phyloP scores from a whole-genome alignment of 495 filamentous ascomycete genomes.

The Daldinia grandis region DNA sequence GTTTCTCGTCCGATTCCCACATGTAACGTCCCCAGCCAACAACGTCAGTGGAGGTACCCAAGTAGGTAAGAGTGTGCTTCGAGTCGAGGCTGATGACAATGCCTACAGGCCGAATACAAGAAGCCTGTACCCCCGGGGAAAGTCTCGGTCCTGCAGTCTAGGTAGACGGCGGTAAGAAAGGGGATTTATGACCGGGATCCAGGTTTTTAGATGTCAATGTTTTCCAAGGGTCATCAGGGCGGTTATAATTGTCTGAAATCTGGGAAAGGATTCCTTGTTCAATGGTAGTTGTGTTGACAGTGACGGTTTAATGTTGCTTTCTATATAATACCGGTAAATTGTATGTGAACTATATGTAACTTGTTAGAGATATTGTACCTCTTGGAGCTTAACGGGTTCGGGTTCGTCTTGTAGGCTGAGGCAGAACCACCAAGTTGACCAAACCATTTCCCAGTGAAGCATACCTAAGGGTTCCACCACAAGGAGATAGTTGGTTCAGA shows the following conservation, averaged over 20 bases:
- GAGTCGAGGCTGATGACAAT: conserved; percentile 36
- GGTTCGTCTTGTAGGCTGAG: background rate
- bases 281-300: background rate
- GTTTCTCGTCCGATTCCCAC: conserved; percentile 34
- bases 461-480: conserved; percentile 25
- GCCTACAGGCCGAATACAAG: conserved; percentile 15
- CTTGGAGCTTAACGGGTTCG: background rate
- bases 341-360: conserved; percentile 9
- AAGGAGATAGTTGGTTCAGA: conserved; percentile 28
- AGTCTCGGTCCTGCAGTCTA: conserved; percentile 27
- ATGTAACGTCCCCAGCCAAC: conserved; percentile 39
- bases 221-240: background rate
- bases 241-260: conserved; percentile 2
- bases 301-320: conserved; percentile 4
- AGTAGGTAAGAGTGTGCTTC: conserved; percentile 28
- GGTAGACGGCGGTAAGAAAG: conserved; percentile 24
- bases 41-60: conserved; percentile 20
- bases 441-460: conserved; percentile 20
- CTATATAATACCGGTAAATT: conserved; percentile 16
- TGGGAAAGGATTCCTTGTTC: background rate
- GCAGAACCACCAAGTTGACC: background rate
- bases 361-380: conserved; percentile 18
- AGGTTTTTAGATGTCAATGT: conserved; percentile 16
- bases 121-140: conserved; percentile 26
- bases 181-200: conserved; percentile 12